phyloP scores from a whole-genome alignment of 441 rosid genomes.

The Erodium moschatum region DNA sequence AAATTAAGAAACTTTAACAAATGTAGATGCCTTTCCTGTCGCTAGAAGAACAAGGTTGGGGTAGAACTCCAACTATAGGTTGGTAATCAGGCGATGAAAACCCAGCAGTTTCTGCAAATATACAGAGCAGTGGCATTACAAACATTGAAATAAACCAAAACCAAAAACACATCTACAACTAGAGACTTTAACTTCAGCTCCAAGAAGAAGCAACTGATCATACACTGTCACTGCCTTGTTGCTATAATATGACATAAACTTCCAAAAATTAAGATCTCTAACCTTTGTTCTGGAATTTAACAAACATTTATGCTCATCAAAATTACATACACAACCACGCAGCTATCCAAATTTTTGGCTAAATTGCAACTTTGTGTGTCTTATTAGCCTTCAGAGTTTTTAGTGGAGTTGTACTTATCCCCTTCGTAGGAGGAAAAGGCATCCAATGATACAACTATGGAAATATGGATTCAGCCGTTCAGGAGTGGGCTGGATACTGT shows the following conservation, averaged over 20 bases:
- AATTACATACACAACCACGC: too few relatives aligned
- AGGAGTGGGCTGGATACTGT: too few relatives aligned
- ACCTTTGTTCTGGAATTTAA: too few relatives aligned
- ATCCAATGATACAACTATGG: too few relatives aligned
- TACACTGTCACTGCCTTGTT: background rate
- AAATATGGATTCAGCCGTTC: too few relatives aligned
- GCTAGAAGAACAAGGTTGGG: conserved; percentile 45
- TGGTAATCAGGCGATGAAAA: conserved; percentile 35
- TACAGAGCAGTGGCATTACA: conserved; percentile 18
- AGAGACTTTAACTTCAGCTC: conserved; percentile 4
- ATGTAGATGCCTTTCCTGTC: conserved; percentile 36
- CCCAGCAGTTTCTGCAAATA: conserved; percentile 43
- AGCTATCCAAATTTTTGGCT: too few relatives aligned
- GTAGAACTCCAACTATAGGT: conserved; percentile 55
- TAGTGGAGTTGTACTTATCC: background rate
- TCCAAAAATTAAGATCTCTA: too few relatives aligned
- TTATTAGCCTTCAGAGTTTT: background rate
- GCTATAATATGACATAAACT: too few relatives aligned
- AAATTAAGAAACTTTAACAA: conserved; percentile 13
- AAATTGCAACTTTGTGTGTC: too few relatives aligned
- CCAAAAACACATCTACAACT: background rate
- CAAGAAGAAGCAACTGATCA: background rate
- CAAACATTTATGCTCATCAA: too few relatives aligned
- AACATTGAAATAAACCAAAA: background rate
- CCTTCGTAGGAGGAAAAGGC: background rate